Evolutionary conservation across 805 yeast species (phyloP).

Genomic region (Candida gorgasii): DNA sequence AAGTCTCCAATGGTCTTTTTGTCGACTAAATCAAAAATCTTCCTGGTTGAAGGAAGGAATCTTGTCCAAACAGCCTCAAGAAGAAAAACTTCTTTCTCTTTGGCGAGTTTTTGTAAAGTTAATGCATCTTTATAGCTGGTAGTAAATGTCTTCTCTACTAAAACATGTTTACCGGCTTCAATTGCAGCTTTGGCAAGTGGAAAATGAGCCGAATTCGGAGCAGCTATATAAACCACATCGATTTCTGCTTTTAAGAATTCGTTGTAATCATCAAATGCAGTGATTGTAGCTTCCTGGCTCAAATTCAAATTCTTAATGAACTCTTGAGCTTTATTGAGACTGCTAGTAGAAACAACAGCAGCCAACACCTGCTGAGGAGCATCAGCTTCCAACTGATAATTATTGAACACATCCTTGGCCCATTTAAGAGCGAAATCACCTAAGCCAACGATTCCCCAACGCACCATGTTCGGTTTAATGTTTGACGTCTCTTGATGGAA

Average conservation of each 20-base stretch:
- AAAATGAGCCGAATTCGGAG: conserved; percentile 48
- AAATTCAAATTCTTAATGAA: neutral
- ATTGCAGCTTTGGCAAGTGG: conserved; percentile 38
- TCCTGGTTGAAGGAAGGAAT: conserved; percentile 46
- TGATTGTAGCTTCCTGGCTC: neutral
- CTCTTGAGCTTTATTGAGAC: neutral
- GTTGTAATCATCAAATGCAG: neutral
- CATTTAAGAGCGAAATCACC: conserved; percentile 1
- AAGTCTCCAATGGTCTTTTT: conserved; percentile 49
- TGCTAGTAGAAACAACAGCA: neutral
- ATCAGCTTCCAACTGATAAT: neutral
- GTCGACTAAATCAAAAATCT: conserved; percentile 35
- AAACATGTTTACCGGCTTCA: conserved; percentile 43
- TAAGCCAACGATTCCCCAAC: conserved; percentile 1
- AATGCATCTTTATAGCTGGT: conserved; percentile 39
- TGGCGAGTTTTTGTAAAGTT: conserved; percentile 29
- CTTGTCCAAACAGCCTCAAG: conserved; percentile 65
- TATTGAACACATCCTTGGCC: neutral
- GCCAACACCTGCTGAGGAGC: neutral
- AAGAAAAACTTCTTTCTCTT: conserved; percentile 41
- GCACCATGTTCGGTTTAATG: neutral
- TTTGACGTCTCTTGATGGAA: neutral
- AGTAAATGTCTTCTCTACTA: conserved; percentile 49
- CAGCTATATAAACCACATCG: conserved; percentile 45
- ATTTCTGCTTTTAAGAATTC: conserved; percentile 21